A percentile compares a stretch with the other conserved stretches of the same genome.
Evolutionary conservation across 2,329 filamentous ascomycete species (phyloP).

Genomic region (Xylariaceae sp.): DNA sequence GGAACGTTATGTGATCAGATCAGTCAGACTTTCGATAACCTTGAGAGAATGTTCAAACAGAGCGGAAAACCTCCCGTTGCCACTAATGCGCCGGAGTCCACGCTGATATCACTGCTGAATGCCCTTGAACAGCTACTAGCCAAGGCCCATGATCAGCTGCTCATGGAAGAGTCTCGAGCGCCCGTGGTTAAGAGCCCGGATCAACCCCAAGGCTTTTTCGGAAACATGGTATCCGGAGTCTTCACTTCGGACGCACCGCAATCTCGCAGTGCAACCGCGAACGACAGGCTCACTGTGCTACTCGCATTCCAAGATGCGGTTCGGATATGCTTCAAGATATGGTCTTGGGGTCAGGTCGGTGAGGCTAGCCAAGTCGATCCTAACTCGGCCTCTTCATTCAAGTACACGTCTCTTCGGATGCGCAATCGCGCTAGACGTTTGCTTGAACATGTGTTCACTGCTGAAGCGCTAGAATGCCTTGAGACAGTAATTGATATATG

Average conservation of each 20-base stretch:
- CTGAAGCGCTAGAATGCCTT: constrained; percentile 86
- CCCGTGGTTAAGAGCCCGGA: constrained; percentile 71
- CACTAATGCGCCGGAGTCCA: constrained; percentile 57
- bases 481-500: constrained; percentile 87
- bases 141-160: constrained; percentile 74
- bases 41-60: constrained; percentile 59
- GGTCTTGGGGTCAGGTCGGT: constrained; percentile 78
- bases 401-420: constrained; percentile 85
- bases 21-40: constrained; percentile 61
- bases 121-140: constrained; percentile 88
- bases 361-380: constrained; percentile 57
- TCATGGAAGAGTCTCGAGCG: constrained; percentile 67
- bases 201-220: constrained; percentile 81
- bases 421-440: constrained; percentile 82
- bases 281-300: constrained; percentile 86
- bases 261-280: constrained; percentile 78
- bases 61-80: constrained; percentile 30
- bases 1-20: constrained; percentile 84
- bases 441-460: constrained; percentile 86
- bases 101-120: constrained; percentile 80
- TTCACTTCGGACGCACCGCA: constrained; percentile 75
- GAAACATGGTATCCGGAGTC: constrained; percentile 88
- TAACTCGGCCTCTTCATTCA: constrained; percentile 73
- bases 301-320: constrained; percentile 97
- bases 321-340: constrained; percentile 85